phyloP scores from a whole-genome alignment of 192 early-diverging fungal genomes.

The Dissophora globulifera region DNA sequence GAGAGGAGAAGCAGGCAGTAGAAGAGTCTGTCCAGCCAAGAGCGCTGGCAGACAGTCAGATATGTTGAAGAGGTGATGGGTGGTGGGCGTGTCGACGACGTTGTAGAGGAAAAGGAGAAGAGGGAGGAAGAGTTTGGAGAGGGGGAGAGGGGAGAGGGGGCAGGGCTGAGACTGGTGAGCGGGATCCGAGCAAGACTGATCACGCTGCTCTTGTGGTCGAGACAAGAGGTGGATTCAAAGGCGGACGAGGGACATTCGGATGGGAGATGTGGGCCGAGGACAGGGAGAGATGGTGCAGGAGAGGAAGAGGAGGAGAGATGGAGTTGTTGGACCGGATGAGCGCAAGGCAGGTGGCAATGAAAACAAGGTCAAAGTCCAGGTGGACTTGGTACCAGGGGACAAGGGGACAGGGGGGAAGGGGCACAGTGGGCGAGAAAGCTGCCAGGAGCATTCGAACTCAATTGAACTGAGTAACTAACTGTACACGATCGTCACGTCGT shows the following conservation, averaged over 20 bases:
- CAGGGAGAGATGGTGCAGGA: not conserved
- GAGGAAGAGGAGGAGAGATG: not conserved
- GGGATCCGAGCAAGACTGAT: conserved; percentile 1
- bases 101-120: not conserved
- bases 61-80: too few species aligned
- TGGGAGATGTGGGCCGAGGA: not conserved
- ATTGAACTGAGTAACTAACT: too few species aligned
- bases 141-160: not conserved
- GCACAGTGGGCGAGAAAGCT: too few species aligned
- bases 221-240: not conserved
- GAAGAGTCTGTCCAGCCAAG: not conserved
- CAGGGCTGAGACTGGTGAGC: not conserved
- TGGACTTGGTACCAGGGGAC: not conserved
- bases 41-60: too few species aligned
- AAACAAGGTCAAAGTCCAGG: not conserved
- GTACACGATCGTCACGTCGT: too few species aligned
- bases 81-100: too few species aligned
- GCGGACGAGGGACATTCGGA: not conserved
- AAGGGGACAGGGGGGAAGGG: not conserved
- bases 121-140: not conserved
- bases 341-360: not conserved
- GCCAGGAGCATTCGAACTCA: too few species aligned
- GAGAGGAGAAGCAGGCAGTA: not conserved
- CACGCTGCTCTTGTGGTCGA: not conserved
- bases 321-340: not conserved